phyloP scores from a whole-genome alignment of 2,329 filamentous ascomycete species.

The Penicillium sumatraense region DNA sequence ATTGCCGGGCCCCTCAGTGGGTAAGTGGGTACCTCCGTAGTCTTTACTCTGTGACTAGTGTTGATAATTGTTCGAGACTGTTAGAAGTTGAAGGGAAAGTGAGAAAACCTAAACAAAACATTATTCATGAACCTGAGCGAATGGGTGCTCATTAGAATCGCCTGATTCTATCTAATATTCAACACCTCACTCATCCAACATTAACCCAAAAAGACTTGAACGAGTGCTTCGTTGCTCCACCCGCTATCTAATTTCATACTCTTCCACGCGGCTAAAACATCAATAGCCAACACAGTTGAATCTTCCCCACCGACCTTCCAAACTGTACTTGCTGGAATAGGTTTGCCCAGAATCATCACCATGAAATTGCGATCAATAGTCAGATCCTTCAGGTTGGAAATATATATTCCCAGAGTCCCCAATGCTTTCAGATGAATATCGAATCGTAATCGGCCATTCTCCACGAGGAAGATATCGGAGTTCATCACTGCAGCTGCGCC shows the following conservation, averaged over 20 bases:
- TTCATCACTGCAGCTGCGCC: slow-evolving; percentile 76
- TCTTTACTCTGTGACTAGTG: neutral
- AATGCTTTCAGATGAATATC: slow-evolving; percentile 78
- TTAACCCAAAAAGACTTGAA: slow-evolving; percentile 63
- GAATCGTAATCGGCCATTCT: slow-evolving; percentile 66
- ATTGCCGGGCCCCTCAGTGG: slow-evolving; percentile 18
- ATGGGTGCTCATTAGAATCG: neutral
- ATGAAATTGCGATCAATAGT: slow-evolving; percentile 70
- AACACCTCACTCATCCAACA: neutral
- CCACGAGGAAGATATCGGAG: slow-evolving; percentile 62
- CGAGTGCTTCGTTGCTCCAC: slow-evolving; percentile 79
- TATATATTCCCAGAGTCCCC: slow-evolving; percentile 72
- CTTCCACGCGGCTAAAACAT: slow-evolving; percentile 77
- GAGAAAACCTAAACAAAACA: no score
- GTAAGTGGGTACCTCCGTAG: neutral
- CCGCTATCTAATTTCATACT: slow-evolving; percentile 70
- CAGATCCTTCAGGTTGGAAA: slow-evolving; percentile 69
- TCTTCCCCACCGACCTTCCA: slow-evolving; percentile 51
- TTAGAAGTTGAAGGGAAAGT: neutral
- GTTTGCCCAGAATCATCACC: slow-evolving; percentile 72
- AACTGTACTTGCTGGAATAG: slow-evolving; percentile 71
- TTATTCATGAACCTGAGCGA: no score
- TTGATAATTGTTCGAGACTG: neutral
- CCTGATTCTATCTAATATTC: neutral
- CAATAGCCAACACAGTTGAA: slow-evolving; percentile 71